A percentile compares a stretch with the other conserved stretches of the same genome.
Evolutionary conservation across 768 basidiomycete genomes (phyloP).

Genomic region (Calocybe indica): DNA sequence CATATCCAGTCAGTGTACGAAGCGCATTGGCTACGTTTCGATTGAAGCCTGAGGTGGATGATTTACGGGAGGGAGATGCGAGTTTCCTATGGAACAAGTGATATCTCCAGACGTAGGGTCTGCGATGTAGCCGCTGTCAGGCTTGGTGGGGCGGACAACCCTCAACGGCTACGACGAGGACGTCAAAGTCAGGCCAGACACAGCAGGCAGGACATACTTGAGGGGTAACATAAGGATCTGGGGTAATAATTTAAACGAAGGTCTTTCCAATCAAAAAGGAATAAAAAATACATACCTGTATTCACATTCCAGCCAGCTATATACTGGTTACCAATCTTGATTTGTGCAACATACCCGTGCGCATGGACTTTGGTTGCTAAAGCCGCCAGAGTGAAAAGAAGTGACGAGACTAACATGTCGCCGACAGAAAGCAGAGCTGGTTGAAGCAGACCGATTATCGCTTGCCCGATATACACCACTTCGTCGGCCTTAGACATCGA

Average conservation of each 20-base stretch:
- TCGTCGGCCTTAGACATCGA: no score
- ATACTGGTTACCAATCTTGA: slow-evolving; percentile 10
- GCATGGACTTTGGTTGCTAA: slow-evolving; percentile 5
- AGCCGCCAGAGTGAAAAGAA: slow-evolving; percentile 1
- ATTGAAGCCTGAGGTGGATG: not conserved
- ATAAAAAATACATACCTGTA: slow-evolving; percentile 14
- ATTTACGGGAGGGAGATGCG: slow-evolving; percentile 25
- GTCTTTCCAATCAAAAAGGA: not conserved
- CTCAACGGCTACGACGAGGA: slow-evolving; percentile 18
- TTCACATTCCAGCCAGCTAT: slow-evolving; percentile 23
- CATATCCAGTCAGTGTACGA: not conserved
- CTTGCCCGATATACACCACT: no score
- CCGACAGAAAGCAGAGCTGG: no score
- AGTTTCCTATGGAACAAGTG: slow-evolving; percentile 31
- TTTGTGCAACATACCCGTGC: slow-evolving; percentile 10
- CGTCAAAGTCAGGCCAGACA: not conserved
- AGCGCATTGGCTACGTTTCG: not conserved
- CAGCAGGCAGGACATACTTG: not conserved
- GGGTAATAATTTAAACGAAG: not conserved
- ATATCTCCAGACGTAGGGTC: slow-evolving; percentile 23
- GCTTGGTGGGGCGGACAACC: slow-evolving; percentile 26
- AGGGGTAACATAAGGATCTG: slow-evolving; percentile 2
- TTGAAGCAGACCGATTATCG: no score
- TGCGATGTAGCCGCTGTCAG: slow-evolving; percentile 27
- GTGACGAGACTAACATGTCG: slow-evolving; percentile 4